Base-by-base conservation (phyloP, 305 asterid genomes). In the Monarda citriodora region DNA sequence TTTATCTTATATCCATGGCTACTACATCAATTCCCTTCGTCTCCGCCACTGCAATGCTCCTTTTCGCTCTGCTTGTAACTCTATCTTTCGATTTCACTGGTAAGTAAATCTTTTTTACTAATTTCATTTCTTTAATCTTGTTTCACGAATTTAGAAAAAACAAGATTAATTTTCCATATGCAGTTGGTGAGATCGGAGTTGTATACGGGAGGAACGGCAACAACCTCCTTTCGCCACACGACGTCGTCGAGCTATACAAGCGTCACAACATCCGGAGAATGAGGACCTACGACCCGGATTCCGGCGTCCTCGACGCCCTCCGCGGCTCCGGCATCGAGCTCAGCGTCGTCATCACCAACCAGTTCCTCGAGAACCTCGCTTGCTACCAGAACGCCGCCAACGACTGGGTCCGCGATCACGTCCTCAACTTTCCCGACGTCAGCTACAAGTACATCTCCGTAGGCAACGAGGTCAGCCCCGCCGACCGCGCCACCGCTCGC, bases 381-480 rank as follows among this genome's bases (percentile, higher is more conserved):
- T 46, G 81, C 5, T 68, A 53, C 72, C 85, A 72, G 65, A 73
- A 34, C 21, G 65, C 64, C 59, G 68, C 68, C 25, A 8, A 42
- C 25, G 72, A 31, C 12, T 85, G 90, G 88, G 78, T 82, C 37
- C 79, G 69, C 63, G 63, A 70, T 63, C 74, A 82, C 32, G 77
- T 82, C 0, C 53, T 16, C 16, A 77, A 62, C 72, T 65, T 55
- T 29, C 64, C 73, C 3, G 48, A 71, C 63, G 78, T 78, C 34
- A 62, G 18, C 10, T 68, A 77, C 72, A 69, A 66, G 38, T 68
- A 78, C 77, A 76, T 85, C 22, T 72, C 80, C 0, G 86, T 82
- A n/a, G 94, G 94, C 36, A 80, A 85, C 38, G 86, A 77, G 60
- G 74, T 77, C 14, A 73, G 58, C 48, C 74, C 77, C 15, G 32